Evolutionary conservation across 2,329 filamentous ascomycete genomes (phyloP).

Genomic region (Microcyclosporella mali): DNA sequence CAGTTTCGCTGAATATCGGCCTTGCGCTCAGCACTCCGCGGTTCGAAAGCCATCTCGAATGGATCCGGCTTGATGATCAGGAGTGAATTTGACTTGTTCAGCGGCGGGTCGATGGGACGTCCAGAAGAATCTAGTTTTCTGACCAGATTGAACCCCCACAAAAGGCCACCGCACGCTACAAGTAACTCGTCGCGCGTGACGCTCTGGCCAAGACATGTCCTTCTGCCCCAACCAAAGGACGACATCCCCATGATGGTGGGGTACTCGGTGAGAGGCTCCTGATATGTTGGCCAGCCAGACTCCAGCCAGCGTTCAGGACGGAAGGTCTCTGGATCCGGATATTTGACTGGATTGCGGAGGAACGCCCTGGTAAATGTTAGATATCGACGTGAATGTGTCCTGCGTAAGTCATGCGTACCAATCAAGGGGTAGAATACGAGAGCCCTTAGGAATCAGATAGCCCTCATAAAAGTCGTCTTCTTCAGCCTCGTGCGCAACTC

Average conservation of each 20-base stretch:
- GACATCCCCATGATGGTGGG: slow-evolving; percentile 60
- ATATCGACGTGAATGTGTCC: too few species aligned
- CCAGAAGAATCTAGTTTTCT: slow-evolving; percentile 36
- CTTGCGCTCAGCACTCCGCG: slow-evolving; percentile 39
- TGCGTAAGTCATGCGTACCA: too few species aligned
- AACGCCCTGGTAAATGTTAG: neutral
- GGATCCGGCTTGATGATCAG: slow-evolving; percentile 54
- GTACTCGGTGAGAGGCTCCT: slow-evolving; percentile 57
- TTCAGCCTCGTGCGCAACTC: slow-evolving; percentile 48
- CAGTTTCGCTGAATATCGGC: slow-evolving; percentile 36
- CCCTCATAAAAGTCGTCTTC: slow-evolving; percentile 31
- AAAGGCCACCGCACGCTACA: slow-evolving; percentile 46
- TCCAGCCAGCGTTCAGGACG: slow-evolving; percentile 15
- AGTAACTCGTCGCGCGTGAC: slow-evolving; percentile 57
- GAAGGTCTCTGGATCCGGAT: slow-evolving; percentile 29
- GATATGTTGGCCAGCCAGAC: slow-evolving; percentile 57
- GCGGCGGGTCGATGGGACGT: slow-evolving; percentile 31
- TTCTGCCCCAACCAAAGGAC: slow-evolving; percentile 59
- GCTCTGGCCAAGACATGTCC: slow-evolving; percentile 57
- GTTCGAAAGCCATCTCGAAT: slow-evolving; percentile 51
- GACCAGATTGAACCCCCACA: slow-evolving; percentile 44
- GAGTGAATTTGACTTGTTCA: slow-evolving; percentile 49
- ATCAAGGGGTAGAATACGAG: slow-evolving; percentile 49
- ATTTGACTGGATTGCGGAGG: neutral
- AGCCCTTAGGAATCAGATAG: slow-evolving; percentile 34